phyloP scores from a whole-genome alignment of 345 rosid genomes.

The Pseudoturritis turrita region DNA sequence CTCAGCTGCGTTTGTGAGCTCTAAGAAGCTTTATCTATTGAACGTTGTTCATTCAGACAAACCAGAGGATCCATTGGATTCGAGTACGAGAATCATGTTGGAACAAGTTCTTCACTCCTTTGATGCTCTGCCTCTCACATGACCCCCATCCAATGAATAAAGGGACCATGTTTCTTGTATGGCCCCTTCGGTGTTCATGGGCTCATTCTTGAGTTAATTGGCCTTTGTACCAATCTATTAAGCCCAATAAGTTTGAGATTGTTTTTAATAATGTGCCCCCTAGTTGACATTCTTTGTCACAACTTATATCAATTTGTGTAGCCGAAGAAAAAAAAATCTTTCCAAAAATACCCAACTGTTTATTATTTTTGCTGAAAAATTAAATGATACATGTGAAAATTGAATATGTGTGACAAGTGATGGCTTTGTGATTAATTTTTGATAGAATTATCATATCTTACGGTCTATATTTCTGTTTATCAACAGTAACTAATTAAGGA shows the following conservation, averaged over 20 bases:
- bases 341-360: not conserved
- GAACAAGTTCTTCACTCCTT: slow-evolving; percentile 86
- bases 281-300: not conserved
- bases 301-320: not conserved
- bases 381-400: not conserved
- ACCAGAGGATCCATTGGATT: slow-evolving; percentile 68
- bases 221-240: not conserved
- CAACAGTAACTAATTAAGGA: slow-evolving; percentile 9
- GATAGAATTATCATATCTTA: slow-evolving; percentile 7
- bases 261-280: not conserved
- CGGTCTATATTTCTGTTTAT: slow-evolving; percentile 13
- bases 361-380: not conserved
- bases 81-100: slow-evolving; percentile 44
- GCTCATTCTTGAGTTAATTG: not conserved
- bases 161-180: not conserved
- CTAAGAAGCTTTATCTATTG: slow-evolving; percentile 66
- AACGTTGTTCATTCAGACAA: slow-evolving; percentile 74
- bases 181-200: not conserved
- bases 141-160: not conserved
- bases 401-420: not conserved
- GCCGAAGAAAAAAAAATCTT: no score
- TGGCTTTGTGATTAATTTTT: slow-evolving; percentile 7
- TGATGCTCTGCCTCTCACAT: slow-evolving; percentile 34
- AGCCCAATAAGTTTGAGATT: not conserved
- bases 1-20: slow-evolving; percentile 78